These are phyloP conservation scores for Phytophthora tubulina DNA, from an alignment of 352 stramenopile genomes.

Conservation along the genomic window DNA sequence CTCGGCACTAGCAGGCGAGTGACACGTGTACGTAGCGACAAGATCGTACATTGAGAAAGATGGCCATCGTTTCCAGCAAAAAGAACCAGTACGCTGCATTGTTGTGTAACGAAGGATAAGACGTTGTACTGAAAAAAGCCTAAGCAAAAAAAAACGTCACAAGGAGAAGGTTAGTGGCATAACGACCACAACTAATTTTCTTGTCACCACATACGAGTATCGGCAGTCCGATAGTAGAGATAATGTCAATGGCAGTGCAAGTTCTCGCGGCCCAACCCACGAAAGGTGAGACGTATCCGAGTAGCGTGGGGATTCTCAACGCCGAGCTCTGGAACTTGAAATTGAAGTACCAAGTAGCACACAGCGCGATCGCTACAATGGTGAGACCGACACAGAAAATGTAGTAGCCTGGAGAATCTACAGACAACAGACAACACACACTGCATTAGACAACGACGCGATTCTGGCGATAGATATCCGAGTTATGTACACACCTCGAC, in stretches of 20 bases:
- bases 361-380: constrained; percentile 45
- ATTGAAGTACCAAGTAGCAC: constrained; percentile 64
- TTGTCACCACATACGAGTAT: constrained; percentile 47
- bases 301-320: constrained; percentile 42
- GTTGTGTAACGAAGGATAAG: constrained; percentile 68
- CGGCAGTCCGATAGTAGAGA: constrained; percentile 63
- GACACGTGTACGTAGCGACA: background rate
- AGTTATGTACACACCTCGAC: constrained; percentile 40
- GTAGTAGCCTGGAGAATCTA: constrained; percentile 64
- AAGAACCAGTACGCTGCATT: constrained; percentile 77
- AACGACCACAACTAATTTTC: background rate
- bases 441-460: background rate
- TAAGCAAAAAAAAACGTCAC: constrained; percentile 15
- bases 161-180: background rate
- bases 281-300: constrained; percentile 40
- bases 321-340: constrained; percentile 60
- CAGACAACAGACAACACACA: background rate
- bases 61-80: constrained; percentile 62
- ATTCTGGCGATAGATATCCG: background rate
- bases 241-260: constrained; percentile 41
- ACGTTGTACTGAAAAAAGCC: constrained; percentile 71
- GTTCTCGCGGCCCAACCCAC: constrained; percentile 34
- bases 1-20: background rate
- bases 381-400: constrained; percentile 61
- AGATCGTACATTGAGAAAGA: constrained; percentile 64